Conservation (phyloP, 2,329 filamentous ascomycete genomes). For the Aspergillus texensis region DNA sequence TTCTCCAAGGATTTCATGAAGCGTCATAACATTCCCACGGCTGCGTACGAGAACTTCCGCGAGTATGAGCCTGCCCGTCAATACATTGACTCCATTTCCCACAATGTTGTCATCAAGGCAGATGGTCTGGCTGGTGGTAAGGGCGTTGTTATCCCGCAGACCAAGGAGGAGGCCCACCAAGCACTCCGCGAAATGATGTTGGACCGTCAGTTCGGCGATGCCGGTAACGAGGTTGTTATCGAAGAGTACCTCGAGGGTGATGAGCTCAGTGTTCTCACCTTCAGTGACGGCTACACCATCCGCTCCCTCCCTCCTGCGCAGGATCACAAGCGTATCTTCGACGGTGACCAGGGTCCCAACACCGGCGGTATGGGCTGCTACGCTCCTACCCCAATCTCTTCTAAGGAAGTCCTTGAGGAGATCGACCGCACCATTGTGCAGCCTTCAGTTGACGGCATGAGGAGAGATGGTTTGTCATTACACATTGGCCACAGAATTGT, state of each 20-base stretch:
- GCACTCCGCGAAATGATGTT: slow-evolving; percentile 91
- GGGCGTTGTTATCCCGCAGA: slow-evolving; percentile 85
- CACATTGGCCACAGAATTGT: slow-evolving; percentile 44
- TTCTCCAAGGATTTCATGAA: slow-evolving; percentile 99
- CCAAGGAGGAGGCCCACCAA: slow-evolving; percentile 77
- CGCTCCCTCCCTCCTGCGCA: slow-evolving; percentile 85
- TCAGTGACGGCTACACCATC: slow-evolving; percentile 86
- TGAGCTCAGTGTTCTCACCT: slow-evolving; percentile 87
- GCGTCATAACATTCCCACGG: slow-evolving; percentile 84
- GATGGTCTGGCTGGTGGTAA: slow-evolving; percentile 91
- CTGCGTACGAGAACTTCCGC: slow-evolving; percentile 85
- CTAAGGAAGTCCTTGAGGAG: slow-evolving; percentile 71
- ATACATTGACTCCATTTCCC: slow-evolving; percentile 72
- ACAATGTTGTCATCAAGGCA: slow-evolving; percentile 90
- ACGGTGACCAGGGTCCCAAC: slow-evolving; percentile 88
- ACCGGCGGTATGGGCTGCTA: slow-evolving; percentile 99
- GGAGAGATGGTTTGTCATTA: slow-evolving; percentile 69
- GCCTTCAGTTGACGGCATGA: slow-evolving; percentile 87
- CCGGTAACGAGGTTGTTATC: slow-evolving; percentile 89
- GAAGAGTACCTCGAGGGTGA: slow-evolving; percentile 92
- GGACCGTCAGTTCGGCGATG: slow-evolving; percentile 79
- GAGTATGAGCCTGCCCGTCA: slow-evolving; percentile 71
- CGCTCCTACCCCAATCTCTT: slow-evolving; percentile 81
- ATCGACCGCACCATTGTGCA: slow-evolving; percentile 83
- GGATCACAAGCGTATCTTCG: slow-evolving; percentile 93